Percentiles rank a stretch among this genome's conserved stretches.
phyloP scores from a whole-genome alignment of 164 flowering plant species.

The Aristolochia californica region DNA sequence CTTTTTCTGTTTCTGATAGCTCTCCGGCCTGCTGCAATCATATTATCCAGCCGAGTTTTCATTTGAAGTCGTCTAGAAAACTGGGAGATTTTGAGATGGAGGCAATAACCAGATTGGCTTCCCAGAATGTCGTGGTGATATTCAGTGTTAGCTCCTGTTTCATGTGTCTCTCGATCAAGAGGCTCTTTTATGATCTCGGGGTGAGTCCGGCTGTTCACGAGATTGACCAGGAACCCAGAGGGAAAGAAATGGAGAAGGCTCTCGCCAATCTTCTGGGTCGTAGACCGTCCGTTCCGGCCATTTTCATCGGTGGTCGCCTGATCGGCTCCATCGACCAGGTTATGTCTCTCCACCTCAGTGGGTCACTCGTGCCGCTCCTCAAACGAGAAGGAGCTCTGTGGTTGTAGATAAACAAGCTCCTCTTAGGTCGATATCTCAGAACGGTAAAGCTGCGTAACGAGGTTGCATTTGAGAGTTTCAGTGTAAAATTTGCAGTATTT shows the following conservation, averaged over 20 bases:
- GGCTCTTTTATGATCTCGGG: constrained; percentile 25
- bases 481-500: too few relatives aligned
- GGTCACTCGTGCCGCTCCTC: constrained; percentile 26
- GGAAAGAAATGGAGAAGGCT: constrained; percentile 28
- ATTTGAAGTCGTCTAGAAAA: too few relatives aligned
- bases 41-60: not conserved
- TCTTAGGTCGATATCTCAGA: too few relatives aligned
- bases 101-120: not conserved
- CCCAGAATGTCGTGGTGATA: constrained; percentile 28
- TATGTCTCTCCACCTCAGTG: constrained; percentile 30
- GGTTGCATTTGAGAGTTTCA: too few relatives aligned
- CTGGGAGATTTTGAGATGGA: not conserved
- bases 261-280: constrained; percentile 16
- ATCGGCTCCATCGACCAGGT: constrained; percentile 21
- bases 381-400: constrained; percentile 34
- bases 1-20: too few relatives aligned
- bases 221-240: constrained; percentile 27
- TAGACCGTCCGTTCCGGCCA: constrained; percentile 23
- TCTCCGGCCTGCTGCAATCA: not conserved
- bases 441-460: too few relatives aligned
- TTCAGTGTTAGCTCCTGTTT: constrained; percentile 31
- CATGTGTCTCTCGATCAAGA: constrained; percentile 31
- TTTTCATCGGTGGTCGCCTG: constrained; percentile 28
- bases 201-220: constrained; percentile 28
- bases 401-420: constrained; percentile 14